phyloP scores from a whole-genome alignment of 257 asterid genomes.

The Solanum ossicruentum region DNA sequence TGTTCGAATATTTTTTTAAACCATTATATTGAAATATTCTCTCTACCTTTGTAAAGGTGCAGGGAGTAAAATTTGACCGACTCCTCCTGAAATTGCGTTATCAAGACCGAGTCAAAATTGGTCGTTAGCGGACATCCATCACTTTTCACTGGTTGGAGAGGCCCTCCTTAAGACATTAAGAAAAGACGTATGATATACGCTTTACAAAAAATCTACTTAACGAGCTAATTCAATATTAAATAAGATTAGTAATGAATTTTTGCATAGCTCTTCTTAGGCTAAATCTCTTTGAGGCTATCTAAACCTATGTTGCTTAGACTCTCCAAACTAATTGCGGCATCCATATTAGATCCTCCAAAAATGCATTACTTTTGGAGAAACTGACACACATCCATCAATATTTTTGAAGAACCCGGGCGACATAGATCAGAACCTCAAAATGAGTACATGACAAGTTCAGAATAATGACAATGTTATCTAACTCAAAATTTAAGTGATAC shows the following conservation, averaged over 20 bases:
- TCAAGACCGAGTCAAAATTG: too few species aligned
- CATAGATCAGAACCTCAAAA: neutral
- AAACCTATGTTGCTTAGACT: neutral
- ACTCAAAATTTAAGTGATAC: neutral
- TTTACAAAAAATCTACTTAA: too few species aligned
- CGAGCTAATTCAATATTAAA: too few species aligned
- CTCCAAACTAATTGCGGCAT: neutral
- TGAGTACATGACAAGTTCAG: neutral
- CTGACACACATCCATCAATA: neutral
- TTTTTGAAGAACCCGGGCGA: neutral
- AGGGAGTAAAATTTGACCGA: neutral
- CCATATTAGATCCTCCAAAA: neutral
- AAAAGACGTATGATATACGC: too few species aligned
- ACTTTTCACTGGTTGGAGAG: too few species aligned
- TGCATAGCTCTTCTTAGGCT: too few species aligned
- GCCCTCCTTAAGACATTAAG: too few species aligned
- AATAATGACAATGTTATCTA: neutral
- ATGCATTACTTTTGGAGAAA: neutral
- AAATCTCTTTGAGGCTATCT: too few species aligned
- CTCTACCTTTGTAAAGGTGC: neutral
- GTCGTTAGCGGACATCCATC: too few species aligned
- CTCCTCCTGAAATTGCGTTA: too few species aligned
- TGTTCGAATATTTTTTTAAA: neutral
- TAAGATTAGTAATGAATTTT: too few species aligned
- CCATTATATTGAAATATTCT: too few species aligned